Conservation (phyloP, 2,329 filamentous ascomycete genomes). For the Parastagonospora avenae region DNA sequence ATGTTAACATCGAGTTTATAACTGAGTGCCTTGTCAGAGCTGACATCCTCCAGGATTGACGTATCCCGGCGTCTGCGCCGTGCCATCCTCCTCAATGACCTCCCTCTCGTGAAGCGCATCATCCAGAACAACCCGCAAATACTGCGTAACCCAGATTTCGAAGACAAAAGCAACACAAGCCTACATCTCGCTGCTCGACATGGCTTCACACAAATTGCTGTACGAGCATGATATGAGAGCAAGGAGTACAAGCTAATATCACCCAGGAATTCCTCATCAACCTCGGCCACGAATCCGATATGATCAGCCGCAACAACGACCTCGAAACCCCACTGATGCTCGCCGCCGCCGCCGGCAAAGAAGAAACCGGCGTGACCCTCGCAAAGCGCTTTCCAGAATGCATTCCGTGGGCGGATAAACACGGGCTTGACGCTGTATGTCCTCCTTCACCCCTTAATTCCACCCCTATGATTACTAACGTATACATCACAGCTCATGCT, state of each 20-base stretch:
- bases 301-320: conserved; percentile 77
- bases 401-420: conserved; percentile 68
- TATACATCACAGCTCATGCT: conserved; percentile 46
- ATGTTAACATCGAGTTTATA: conserved; percentile 2
- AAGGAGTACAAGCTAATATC: conserved; percentile 2
- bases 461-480: conserved; percentile 5
- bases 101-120: conserved; percentile 76
- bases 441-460: background rate
- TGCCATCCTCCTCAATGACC: conserved; percentile 77
- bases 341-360: conserved; percentile 71
- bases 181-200: conserved; percentile 79
- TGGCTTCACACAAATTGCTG: conserved; percentile 71
- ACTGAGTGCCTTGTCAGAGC: background rate
- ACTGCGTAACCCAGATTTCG: conserved; percentile 79
- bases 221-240: conserved; percentile 24
- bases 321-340: conserved; percentile 84
- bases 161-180: conserved; percentile 78
- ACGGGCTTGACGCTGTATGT: conserved; percentile 71
- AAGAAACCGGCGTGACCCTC: conserved; percentile 74
- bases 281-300: conserved; percentile 75
- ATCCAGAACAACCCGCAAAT: conserved; percentile 72
- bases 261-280: conserved; percentile 67
- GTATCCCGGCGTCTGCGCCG: conserved; percentile 77
- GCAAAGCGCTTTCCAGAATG: conserved; percentile 66
- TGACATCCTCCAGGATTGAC: conserved; percentile 67